Evolutionary conservation across 1,284 basidiomycete genomes (phyloP), one percentile per base, ranked within the genome.

Genomic region (Schizophyllum commune): DNA sequence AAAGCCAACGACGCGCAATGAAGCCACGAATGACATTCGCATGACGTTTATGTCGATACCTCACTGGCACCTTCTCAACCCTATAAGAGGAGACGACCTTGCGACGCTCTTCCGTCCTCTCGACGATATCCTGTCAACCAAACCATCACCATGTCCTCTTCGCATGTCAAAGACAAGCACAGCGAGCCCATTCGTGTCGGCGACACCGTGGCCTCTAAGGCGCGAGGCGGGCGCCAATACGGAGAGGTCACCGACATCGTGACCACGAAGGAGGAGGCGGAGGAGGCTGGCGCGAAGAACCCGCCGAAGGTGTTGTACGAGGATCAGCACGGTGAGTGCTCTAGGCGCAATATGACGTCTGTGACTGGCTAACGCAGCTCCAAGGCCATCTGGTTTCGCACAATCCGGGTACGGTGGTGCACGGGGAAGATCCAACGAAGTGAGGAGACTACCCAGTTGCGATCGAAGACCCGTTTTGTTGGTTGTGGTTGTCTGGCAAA

Each of bases 301-400:
- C 59, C 64, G 7, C 62, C 62, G 27, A 60, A 65, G 55, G 62
- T 63, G 7, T 9, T 64, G 9, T 64, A 52, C 51, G 34, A 34
- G 13, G 63, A 64, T 47, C 61, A 64, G 54, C 56, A 62, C 22
- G 63, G 61, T 62, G 33, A 8, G 59, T 51, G 39, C n/a, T 58
- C 52, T n/a, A n/a, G n/a, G n/a, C n/a, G n/a, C n/a, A n/a, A n/a
- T n/a, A n/a, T n/a, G n/a, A n/a, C n/a, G 39, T 13, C 39, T 47
- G 39, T 11, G 17, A 17, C 39, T 4, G 9, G 17, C 39, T 47
- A 47, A 47, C 39, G 39, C 8, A 13, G 17, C 39, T 47, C 3
- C 3, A 3, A 47, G 39, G 39, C 39, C 39, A 9, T 8, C 3
- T 2, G 17, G 39, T 47, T 3, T 47, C 39, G 39, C 39, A 47